A percentile compares a stretch with the other conserved stretches of the same genome.
phyloP scores from a whole-genome alignment of 2,329 filamentous ascomycete genomes.

The Magnaporthiopsis incrustans region DNA sequence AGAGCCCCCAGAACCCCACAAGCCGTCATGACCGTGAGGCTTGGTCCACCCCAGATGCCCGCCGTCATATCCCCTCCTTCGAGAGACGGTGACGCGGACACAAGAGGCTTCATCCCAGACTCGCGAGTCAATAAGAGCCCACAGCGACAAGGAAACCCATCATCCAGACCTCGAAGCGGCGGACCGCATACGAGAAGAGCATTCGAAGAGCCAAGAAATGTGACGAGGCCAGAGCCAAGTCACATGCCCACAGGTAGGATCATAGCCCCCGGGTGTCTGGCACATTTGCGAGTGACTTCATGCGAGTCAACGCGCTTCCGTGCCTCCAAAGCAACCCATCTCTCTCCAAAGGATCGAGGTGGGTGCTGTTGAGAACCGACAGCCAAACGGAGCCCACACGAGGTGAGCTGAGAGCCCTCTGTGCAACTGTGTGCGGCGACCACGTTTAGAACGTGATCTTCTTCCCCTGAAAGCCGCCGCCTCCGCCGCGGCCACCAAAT shows the following conservation, averaged over 20 bases:
- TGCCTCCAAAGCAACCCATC: slow-evolving; percentile 3
- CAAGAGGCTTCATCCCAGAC: slow-evolving; percentile 14
- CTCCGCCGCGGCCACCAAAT: slow-evolving; percentile 36
- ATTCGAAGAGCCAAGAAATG: slow-evolving; percentile 6
- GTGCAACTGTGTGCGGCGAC: slow-evolving; percentile 29
- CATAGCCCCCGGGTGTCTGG: slow-evolving; percentile 49
- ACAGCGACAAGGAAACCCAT: slow-evolving; percentile 19
- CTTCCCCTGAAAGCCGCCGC: slow-evolving; percentile 63
- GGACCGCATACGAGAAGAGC: slow-evolving; percentile 15
- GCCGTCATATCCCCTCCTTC: not conserved
- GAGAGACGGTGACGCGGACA: slow-evolving; percentile 4
- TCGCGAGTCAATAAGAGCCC: slow-evolving; percentile 14
- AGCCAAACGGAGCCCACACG: slow-evolving; percentile 43
- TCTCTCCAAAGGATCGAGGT: slow-evolving; percentile 1
- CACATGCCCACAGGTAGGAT: slow-evolving; percentile 22
- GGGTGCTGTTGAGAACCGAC: slow-evolving; percentile 38
- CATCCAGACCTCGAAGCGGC: slow-evolving; percentile 10
- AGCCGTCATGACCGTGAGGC: slow-evolving; percentile 14
- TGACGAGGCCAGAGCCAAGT: slow-evolving; percentile 11
- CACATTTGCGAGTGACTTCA: slow-evolving; percentile 35
- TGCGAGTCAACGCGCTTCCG: slow-evolving; percentile 45
- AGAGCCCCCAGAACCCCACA: slow-evolving; percentile 9
- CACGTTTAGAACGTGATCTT: slow-evolving; percentile 53
- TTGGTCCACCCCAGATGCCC: slow-evolving; percentile 12
- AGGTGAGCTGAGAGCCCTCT: slow-evolving; percentile 31